Evolutionary conservation across 768 basidiomycete genomes (phyloP).

Genomic region (Lactarius quietus): DNA sequence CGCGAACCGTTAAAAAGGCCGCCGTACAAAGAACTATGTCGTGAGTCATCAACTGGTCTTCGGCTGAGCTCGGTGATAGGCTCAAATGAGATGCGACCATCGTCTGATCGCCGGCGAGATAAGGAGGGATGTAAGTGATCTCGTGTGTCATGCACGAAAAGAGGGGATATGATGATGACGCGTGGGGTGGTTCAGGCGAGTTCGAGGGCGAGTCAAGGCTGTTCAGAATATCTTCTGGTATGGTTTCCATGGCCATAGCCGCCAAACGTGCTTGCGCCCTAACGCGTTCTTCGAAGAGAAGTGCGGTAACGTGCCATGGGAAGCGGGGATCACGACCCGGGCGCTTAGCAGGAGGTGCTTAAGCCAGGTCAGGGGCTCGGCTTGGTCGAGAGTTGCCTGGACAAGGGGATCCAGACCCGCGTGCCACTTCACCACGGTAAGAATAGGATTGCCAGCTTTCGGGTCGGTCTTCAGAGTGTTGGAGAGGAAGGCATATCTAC

Average conservation of each 20-base stretch:
- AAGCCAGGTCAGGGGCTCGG: slow-evolving; percentile 73
- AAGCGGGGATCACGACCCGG: slow-evolving; percentile 36
- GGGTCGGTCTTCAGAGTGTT: slow-evolving; percentile 35
- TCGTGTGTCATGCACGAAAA: slow-evolving; percentile 15
- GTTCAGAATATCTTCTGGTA: slow-evolving; percentile 40
- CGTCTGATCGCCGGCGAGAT: slow-evolving; percentile 36
- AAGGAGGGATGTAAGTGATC: slow-evolving; percentile 22
- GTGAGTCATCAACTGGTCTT: slow-evolving; percentile 44
- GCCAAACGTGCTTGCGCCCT: slow-evolving; percentile 39
- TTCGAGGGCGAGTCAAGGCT: slow-evolving; percentile 18
- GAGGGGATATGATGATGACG: slow-evolving; percentile 23
- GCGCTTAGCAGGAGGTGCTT: slow-evolving; percentile 54
- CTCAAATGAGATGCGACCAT: slow-evolving; percentile 56
- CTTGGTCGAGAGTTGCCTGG: slow-evolving; percentile 52
- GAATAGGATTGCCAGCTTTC: slow-evolving; percentile 42
- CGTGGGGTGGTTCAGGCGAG: slow-evolving; percentile 13
- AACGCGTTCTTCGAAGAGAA: slow-evolving; percentile 64
- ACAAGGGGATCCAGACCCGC: slow-evolving; percentile 45
- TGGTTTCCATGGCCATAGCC: slow-evolving; percentile 42
- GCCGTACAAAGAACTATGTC: slow-evolving; percentile 37
- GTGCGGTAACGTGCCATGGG: slow-evolving; percentile 63
- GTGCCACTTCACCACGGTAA: slow-evolving; percentile 58
- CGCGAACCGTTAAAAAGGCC: slow-evolving; percentile 38
- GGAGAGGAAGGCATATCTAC: slow-evolving; percentile 60
- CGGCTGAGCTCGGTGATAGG: slow-evolving; percentile 47